Conservation (phyloP, 2,329 filamentous ascomycete species). For the Emericellopsis atlantica region DNA sequence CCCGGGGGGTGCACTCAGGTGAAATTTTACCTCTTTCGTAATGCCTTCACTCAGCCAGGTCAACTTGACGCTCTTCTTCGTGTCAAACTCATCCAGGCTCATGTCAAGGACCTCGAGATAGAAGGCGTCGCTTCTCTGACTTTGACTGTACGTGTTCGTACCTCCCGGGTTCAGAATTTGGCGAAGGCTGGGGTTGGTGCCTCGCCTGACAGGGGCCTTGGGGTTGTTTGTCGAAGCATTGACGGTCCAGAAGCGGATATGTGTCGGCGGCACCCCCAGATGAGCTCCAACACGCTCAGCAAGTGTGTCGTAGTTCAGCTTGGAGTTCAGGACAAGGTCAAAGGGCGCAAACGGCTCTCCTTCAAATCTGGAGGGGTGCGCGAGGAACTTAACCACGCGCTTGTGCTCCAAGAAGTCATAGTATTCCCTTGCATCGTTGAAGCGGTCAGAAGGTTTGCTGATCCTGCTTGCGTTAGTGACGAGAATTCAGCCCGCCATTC, state of each 20-base stretch:
- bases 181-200: constrained; percentile 56
- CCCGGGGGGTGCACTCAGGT: too few species aligned
- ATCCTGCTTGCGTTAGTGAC: not conserved
- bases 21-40: constrained; percentile 61
- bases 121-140: constrained; percentile 63
- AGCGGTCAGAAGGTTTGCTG: constrained; percentile 28
- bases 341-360: constrained; percentile 53
- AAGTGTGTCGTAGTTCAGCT: constrained; percentile 81
- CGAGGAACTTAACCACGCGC: constrained; percentile 65
- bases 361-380: constrained; percentile 46
- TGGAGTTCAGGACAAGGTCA: constrained; percentile 67
- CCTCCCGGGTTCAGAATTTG: constrained; percentile 70
- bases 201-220: constrained; percentile 64
- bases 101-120: constrained; percentile 94
- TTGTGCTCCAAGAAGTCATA: constrained; percentile 90
- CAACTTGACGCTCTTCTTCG: constrained; percentile 76
- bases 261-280: constrained; percentile 66
- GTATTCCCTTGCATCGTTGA: constrained; percentile 67
- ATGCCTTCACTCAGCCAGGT: constrained; percentile 83
- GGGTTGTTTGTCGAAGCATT: constrained; percentile 65
- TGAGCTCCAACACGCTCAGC: constrained; percentile 71
- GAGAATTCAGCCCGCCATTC: not conserved
- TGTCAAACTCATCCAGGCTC: constrained; percentile 84
- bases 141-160: constrained; percentile 51
- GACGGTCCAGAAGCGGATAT: constrained; percentile 84